Conservation (phyloP, 1,139 yeast genomes). For the Protomyces inouyei region DNA sequence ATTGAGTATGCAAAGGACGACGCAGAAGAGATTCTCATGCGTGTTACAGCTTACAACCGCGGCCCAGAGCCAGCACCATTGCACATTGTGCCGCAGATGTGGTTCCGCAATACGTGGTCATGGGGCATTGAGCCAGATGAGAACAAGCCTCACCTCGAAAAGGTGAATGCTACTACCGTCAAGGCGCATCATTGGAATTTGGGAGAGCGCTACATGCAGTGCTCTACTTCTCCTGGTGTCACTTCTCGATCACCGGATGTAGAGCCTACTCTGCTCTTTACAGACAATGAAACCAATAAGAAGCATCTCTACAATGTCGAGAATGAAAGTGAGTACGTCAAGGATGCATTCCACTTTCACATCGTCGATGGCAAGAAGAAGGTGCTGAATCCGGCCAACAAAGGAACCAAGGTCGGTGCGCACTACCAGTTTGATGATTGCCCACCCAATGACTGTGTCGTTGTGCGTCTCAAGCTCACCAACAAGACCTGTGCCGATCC, state of each 20-base stretch:
- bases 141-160: conserved; percentile 52
- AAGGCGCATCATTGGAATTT: conserved; percentile 65
- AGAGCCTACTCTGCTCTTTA: conserved; percentile 70
- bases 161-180: conserved; percentile 47
- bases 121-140: conserved; percentile 66
- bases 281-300: conserved; percentile 84
- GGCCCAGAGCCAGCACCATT: conserved; percentile 80
- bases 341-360: conserved; percentile 88
- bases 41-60: conserved; percentile 86
- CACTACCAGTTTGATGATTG: conserved; percentile 80
- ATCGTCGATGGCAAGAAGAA: conserved; percentile 57
- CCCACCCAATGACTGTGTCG: conserved; percentile 84
- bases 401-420: conserved; percentile 75
- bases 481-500: conserved; percentile 36
- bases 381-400: conserved; percentile 62
- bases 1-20: conserved; percentile 89
- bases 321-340: conserved; percentile 54
- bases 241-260: conserved; percentile 47
- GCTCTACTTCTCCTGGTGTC: conserved; percentile 87
- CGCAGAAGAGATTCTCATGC: conserved; percentile 71
- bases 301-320: conserved; percentile 60
- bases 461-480: conserved; percentile 73
- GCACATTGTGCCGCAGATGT: conserved; percentile 78
- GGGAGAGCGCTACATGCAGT: conserved; percentile 65
- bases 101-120: conserved; percentile 88